A percentile compares a stretch with the other conserved stretches of the same genome.
Conservation (phyloP, 2,329 filamentous ascomycete genomes). For the Colletotrichum nymphaeae region DNA sequence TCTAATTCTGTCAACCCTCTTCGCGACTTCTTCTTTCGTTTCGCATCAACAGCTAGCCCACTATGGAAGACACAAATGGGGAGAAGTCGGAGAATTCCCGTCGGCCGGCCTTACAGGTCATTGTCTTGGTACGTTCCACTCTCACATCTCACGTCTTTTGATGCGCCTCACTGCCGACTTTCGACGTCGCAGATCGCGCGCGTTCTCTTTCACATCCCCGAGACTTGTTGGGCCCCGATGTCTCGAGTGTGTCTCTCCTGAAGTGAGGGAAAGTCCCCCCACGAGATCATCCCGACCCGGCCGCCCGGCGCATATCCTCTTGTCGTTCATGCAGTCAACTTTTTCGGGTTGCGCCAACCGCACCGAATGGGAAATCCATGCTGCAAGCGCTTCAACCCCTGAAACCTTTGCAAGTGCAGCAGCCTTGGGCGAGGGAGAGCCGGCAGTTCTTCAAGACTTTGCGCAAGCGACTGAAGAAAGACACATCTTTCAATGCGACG, state of each 20-base stretch:
- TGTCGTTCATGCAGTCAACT: slow-evolving; percentile 26
- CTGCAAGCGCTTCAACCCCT: slow-evolving; percentile 15
- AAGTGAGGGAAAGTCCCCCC: not conserved
- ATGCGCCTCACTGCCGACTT: not conserved
- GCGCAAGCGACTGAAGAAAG: not conserved
- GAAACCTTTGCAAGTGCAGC: slow-evolving; percentile 14
- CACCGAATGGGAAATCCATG: slow-evolving; percentile 20
- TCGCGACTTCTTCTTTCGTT: not conserved
- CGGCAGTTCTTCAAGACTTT: not conserved
- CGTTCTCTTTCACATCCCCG: not conserved
- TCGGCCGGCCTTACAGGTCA: slow-evolving; percentile 74
- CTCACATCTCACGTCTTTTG: slow-evolving; percentile 19
- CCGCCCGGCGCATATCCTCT: slow-evolving; percentile 16
- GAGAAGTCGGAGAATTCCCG: slow-evolving; percentile 15
- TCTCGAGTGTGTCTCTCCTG: not conserved
- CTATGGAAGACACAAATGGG: slow-evolving; percentile 30
- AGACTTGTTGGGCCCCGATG: not conserved
- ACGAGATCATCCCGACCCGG: slow-evolving; percentile 6
- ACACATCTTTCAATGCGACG: not conserved
- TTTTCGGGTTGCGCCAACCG: slow-evolving; percentile 10
- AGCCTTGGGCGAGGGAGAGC: not conserved
- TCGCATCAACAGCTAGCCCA: not conserved
- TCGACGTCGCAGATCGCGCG: not conserved
- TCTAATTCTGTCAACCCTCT: slow-evolving; percentile 1
- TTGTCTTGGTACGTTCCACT: slow-evolving; percentile 73